A percentile compares a stretch with the other conserved stretches of the same genome.
phyloP scores from a whole-genome alignment of 257 asterid species.

The Ilex aquifolium region DNA sequence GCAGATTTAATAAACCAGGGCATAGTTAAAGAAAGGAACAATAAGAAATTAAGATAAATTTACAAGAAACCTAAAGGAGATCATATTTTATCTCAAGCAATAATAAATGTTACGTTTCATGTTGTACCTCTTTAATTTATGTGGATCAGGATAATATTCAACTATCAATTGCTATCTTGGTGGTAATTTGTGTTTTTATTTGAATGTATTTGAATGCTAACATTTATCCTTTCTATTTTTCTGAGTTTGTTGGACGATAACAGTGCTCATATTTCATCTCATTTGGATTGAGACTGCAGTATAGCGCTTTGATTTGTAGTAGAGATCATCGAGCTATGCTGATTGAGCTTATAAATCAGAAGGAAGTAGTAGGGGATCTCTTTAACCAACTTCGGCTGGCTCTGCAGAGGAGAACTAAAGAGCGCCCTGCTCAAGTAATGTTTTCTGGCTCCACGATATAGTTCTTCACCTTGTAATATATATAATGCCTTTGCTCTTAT shows the following conservation, averaged over 20 bases:
- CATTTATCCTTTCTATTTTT: neutral
- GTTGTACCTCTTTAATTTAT: too few species aligned
- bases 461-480: constrained; percentile 1
- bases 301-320: constrained; percentile 63
- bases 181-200: constrained; percentile 4
- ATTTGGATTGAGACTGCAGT: constrained; percentile 44
- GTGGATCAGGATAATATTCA: too few species aligned
- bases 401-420: constrained; percentile 65
- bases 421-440: constrained; percentile 86
- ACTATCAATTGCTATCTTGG: too few species aligned
- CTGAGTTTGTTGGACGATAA: neutral
- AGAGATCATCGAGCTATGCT: constrained; percentile 56
- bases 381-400: constrained; percentile 93
- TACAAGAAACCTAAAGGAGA: too few species aligned
- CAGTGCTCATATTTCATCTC: neutral
- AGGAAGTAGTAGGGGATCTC: constrained; percentile 87
- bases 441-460: neutral
- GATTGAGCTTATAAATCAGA: constrained; percentile 77
- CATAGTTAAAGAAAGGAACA: too few species aligned
- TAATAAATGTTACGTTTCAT: too few species aligned
- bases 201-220: neutral
- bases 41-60: too few species aligned
- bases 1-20: too few species aligned
- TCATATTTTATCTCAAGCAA: too few species aligned
- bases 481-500: constrained; percentile 1